Evolutionary conservation across 768 basidiomycete genomes (phyloP).

Genomic region (Boletus rex-veris): DNA sequence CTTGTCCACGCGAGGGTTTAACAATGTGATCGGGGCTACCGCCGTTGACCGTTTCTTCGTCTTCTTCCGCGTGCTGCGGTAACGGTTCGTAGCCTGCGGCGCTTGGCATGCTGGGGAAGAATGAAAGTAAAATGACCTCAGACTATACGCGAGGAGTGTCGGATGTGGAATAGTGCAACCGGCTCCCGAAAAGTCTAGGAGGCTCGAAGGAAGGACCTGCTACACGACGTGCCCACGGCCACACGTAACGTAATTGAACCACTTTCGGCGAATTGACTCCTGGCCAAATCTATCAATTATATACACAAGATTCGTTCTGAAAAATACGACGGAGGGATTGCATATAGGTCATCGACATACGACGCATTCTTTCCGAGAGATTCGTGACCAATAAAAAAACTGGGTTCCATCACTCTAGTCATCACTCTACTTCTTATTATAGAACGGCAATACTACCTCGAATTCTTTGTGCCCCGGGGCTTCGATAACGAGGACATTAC

Average conservation of each 20-base stretch:
- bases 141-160: neutral
- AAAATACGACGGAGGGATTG: too few species aligned
- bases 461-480: too few species aligned
- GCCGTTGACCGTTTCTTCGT: constrained; percentile 37
- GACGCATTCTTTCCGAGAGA: too few species aligned
- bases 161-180: constrained; percentile 2
- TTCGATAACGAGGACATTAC: too few species aligned
- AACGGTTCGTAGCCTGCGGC: constrained; percentile 46
- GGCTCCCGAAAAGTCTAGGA: constrained; percentile 7
- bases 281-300: neutral
- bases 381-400: too few species aligned
- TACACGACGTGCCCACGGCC: constrained; percentile 8
- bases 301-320: neutral
- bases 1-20: constrained; percentile 26
- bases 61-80: constrained; percentile 40
- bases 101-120: constrained; percentile 36
- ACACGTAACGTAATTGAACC: constrained; percentile 10
- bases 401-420: too few species aligned
- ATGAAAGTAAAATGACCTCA: neutral
- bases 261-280: neutral
- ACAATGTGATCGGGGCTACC: constrained; percentile 24
- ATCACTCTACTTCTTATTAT: too few species aligned
- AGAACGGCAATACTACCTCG: too few species aligned
- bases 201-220: neutral
- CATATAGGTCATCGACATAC: too few species aligned